Evolutionary conservation across 2,329 filamentous ascomycete species (phyloP).

Genomic region (Aspergillus sergii): DNA sequence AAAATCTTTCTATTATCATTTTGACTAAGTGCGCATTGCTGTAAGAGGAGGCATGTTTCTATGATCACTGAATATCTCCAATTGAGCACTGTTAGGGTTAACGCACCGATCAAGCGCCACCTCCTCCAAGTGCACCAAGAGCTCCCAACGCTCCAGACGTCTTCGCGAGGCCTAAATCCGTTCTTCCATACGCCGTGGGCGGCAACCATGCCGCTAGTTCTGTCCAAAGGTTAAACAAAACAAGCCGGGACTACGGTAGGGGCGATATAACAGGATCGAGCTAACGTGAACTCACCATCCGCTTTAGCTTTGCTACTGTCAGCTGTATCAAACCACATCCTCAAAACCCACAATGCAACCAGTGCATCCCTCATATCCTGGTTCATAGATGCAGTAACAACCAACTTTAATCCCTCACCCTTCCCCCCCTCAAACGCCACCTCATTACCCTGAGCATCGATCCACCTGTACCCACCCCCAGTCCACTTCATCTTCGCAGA

Average conservation of each 20-base stretch:
- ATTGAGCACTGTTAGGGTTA: background rate
- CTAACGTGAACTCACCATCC: slow-evolving; percentile 10
- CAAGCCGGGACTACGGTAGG: background rate
- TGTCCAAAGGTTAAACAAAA: background rate
- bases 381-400: slow-evolving; percentile 7
- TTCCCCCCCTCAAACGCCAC: slow-evolving; percentile 12
- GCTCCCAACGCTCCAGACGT: background rate
- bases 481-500: slow-evolving; percentile 6
- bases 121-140: background rate
- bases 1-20: background rate
- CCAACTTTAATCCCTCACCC: slow-evolving; percentile 8
- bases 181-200: background rate
- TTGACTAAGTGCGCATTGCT: background rate
- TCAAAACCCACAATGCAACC: slow-evolving; percentile 20
- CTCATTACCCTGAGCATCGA: background rate
- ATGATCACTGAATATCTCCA: background rate
- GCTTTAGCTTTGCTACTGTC: slow-evolving; percentile 21
- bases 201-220: background rate
- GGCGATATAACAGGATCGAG: background rate
- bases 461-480: slow-evolving; percentile 15
- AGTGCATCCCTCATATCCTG: slow-evolving; percentile 17
- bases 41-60: background rate
- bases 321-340: slow-evolving; percentile 19
- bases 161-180: background rate
- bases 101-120: background rate